A percentile compares a stretch with the other conserved stretches of the same genome.
Conservation (phyloP, 2,329 filamentous ascomycete genomes). For the Fusarium sp. region DNA sequence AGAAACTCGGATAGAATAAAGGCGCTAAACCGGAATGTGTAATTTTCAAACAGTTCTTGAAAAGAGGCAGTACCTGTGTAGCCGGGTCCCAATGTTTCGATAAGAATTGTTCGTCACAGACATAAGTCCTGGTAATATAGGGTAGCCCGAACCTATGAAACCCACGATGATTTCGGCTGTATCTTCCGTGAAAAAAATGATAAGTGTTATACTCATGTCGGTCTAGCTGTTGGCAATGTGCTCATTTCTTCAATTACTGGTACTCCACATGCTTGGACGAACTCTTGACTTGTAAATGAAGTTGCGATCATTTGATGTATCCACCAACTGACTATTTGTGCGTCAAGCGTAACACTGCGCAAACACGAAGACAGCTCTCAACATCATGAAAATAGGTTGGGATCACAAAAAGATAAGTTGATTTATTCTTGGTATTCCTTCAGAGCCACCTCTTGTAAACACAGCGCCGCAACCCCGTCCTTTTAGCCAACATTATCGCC, state of each 20-base stretch:
- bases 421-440: slow-evolving; percentile 1
- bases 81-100: fast-evolving
- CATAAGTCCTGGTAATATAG: not conserved
- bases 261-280: not conserved
- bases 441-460: not conserved
- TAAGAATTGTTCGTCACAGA: not conserved
- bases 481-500: not conserved
- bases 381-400: not conserved
- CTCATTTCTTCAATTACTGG: not conserved
- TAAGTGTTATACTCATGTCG: too few species aligned
- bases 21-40: not conserved
- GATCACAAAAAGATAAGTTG: not conserved
- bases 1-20: fast-evolving
- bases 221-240: not conserved
- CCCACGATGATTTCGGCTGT: too few species aligned
- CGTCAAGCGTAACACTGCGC: not conserved
- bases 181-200: not conserved
- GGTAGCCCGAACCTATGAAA: not conserved
- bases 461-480: not conserved
- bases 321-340: not conserved
- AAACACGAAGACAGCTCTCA: not conserved
- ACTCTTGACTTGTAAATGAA: not conserved
- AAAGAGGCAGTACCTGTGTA: fast-evolving
- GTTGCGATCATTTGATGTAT: not conserved
- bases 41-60: not conserved